These are phyloP conservation scores for Dactylonectria macrodidyma DNA, from an alignment of 2,329 filamentous ascomycete genomes.

Conservation along the genomic window DNA sequence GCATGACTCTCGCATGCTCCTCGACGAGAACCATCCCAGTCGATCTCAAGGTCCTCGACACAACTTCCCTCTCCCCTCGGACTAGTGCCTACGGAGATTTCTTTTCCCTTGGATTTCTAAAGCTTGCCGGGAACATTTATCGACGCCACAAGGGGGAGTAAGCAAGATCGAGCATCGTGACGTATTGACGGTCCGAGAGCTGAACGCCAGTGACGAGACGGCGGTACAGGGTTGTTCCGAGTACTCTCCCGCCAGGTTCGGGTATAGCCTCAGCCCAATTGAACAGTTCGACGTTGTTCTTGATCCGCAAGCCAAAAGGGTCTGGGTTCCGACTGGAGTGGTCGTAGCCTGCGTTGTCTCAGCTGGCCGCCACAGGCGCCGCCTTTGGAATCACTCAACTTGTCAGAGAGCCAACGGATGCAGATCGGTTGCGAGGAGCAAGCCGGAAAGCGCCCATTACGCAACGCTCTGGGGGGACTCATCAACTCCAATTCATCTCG, in stretches of 20 bases:
- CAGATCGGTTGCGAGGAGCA: background rate
- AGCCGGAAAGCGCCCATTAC: too few relatives aligned
- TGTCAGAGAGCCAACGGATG: background rate
- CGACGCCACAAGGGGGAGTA: background rate
- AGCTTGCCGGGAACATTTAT: background rate
- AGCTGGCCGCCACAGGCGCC: conserved; percentile 8
- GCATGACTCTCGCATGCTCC: background rate
- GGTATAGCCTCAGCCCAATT: background rate
- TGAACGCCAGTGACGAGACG: background rate
- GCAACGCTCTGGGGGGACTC: too few relatives aligned
- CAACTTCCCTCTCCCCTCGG: background rate
- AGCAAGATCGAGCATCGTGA: background rate
- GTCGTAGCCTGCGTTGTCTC: conserved; percentile 21
- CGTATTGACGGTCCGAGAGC: background rate
- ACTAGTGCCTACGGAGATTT: conserved; percentile 1
- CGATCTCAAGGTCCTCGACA: background rate
- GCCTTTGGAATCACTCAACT: background rate
- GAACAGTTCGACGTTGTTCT: too few relatives aligned
- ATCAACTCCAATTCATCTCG: too few relatives aligned
- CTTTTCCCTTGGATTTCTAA: background rate
- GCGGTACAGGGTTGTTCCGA: background rate
- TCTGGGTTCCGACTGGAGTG: conserved; percentile 1
- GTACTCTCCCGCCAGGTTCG: background rate
- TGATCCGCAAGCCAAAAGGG: background rate
- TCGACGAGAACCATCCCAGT: background rate